Conservation (phyloP, 78 protist genomes). For the Guillardia theta region DNA sequence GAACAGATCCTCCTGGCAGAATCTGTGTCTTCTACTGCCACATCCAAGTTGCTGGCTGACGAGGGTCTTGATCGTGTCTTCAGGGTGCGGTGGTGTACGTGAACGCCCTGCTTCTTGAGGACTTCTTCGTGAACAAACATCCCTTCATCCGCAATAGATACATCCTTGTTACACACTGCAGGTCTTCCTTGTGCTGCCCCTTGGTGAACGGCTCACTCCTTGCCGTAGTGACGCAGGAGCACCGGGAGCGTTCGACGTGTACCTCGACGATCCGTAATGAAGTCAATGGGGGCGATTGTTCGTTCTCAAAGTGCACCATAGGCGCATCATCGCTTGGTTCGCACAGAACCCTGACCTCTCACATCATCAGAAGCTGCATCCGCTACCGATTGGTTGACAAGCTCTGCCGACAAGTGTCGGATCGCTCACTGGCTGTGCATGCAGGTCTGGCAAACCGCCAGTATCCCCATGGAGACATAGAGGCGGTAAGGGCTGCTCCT, state of each 20-base stretch:
- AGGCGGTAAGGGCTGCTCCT: neutral
- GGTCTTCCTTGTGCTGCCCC: too few relatives aligned
- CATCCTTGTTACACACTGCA: too few relatives aligned
- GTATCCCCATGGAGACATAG: neutral
- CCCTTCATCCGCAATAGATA: neutral
- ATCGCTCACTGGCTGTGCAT: neutral
- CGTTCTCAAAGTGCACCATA: neutral
- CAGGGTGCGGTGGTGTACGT: neutral
- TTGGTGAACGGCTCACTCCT: too few relatives aligned
- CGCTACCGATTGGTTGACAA: neutral
- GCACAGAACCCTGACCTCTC: slow-evolving; percentile 20
- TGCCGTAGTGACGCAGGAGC: too few relatives aligned
- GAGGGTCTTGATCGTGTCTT: too few relatives aligned
- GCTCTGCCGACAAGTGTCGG: neutral
- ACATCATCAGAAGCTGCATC: neutral
- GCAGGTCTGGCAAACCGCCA: neutral
- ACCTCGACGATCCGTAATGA: too few relatives aligned
- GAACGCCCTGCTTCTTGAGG: neutral
- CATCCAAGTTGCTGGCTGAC: too few relatives aligned
- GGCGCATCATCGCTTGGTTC: neutral
- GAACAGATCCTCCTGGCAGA: too few relatives aligned
- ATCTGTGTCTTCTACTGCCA: too few relatives aligned
- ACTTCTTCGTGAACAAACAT: neutral
- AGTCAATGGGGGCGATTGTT: too few relatives aligned
- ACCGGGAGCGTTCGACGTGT: too few relatives aligned